phyloP scores from a whole-genome alignment of 305 asterid species.

The Ilex paraguariensis region DNA sequence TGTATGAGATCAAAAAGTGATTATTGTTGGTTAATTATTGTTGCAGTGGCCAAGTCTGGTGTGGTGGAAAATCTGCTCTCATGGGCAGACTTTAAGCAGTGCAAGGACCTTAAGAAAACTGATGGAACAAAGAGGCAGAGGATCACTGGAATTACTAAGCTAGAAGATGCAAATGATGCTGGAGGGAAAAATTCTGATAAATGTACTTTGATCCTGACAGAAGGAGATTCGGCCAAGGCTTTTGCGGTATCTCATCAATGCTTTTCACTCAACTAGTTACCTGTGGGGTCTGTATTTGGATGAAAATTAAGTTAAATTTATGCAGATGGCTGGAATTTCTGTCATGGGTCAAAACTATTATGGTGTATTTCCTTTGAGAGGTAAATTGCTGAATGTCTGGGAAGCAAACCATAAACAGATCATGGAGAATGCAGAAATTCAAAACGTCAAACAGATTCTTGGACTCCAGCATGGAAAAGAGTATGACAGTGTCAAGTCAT shows the following conservation, averaged over 20 bases:
- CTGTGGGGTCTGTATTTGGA: not conserved
- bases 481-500: slow-evolving; percentile 68
- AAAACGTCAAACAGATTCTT: slow-evolving; percentile 75
- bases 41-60: slow-evolving; percentile 80
- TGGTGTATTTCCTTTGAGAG: slow-evolving; percentile 93
- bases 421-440: slow-evolving; percentile 77
- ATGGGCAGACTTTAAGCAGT: slow-evolving; percentile 91
- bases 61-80: slow-evolving; percentile 76
- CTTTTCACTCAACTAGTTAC: not conserved
- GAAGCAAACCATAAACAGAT: slow-evolving; percentile 87
- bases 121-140: slow-evolving; percentile 72
- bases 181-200: slow-evolving; percentile 76
- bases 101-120: slow-evolving; percentile 85
- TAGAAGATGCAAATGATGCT: slow-evolving; percentile 89
- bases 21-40: slow-evolving; percentile 3
- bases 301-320: slow-evolving; percentile 9
- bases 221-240: slow-evolving; percentile 99
- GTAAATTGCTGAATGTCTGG: slow-evolving; percentile 92
- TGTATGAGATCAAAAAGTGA: not conserved
- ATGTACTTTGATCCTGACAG: slow-evolving; percentile 94
- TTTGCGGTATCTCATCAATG: slow-evolving; percentile 67
- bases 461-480: slow-evolving; percentile 88
- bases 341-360: slow-evolving; percentile 77
- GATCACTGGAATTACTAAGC: slow-evolving; percentile 62
- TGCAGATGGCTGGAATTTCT: slow-evolving; percentile 87